A percentile compares a stretch with the other conserved stretches of the same genome.
Evolutionary conservation across 1,139 yeast species (phyloP).

Genomic region (Wickerhamomyces sp.): DNA sequence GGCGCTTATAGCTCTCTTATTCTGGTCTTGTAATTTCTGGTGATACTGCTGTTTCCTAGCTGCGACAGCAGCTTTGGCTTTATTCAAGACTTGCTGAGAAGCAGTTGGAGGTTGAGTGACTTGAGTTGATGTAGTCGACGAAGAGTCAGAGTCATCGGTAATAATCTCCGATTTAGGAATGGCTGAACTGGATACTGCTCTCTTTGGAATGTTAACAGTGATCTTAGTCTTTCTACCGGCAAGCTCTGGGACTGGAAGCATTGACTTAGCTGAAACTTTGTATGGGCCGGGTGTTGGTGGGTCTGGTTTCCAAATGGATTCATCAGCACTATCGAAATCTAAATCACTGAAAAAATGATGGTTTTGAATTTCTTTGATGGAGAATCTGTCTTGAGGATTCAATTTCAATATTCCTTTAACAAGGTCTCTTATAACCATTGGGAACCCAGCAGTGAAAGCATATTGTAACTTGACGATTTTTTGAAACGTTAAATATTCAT

Average conservation of each 20-base stretch:
- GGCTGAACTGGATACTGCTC: slow-evolving; percentile 27
- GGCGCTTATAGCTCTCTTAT: slow-evolving; percentile 10
- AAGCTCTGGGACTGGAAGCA: slow-evolving; percentile 36
- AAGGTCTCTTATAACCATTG: slow-evolving; percentile 65
- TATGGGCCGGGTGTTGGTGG: slow-evolving; percentile 84
- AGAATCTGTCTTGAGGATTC: slow-evolving; percentile 67
- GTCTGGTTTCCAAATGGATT: slow-evolving; percentile 57
- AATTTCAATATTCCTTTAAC: slow-evolving; percentile 63
- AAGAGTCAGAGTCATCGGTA: slow-evolving; percentile 24
- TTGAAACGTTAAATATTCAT: slow-evolving; percentile 92
- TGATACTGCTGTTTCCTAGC: slow-evolving; percentile 22
- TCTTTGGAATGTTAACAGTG: slow-evolving; percentile 27
- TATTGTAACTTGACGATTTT: slow-evolving; percentile 83
- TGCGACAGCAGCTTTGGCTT: slow-evolving; percentile 23
- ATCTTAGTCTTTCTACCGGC: slow-evolving; percentile 14
- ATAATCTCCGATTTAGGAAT: slow-evolving; percentile 12
- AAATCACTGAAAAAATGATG: slow-evolving; percentile 73
- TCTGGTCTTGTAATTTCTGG: slow-evolving; percentile 20
- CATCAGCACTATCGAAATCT: slow-evolving; percentile 56
- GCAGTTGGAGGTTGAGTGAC: slow-evolving; percentile 24
- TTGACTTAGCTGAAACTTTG: slow-evolving; percentile 42
- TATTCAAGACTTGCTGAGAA: slow-evolving; percentile 21
- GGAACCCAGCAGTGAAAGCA: slow-evolving; percentile 75
- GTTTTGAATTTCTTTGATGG: slow-evolving; percentile 63
- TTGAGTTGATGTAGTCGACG: slow-evolving; percentile 8